These are phyloP conservation scores for Eimeria sp. DNA, from an alignment of 169 alveolate genomes.

Conservation along the genomic window DNA sequence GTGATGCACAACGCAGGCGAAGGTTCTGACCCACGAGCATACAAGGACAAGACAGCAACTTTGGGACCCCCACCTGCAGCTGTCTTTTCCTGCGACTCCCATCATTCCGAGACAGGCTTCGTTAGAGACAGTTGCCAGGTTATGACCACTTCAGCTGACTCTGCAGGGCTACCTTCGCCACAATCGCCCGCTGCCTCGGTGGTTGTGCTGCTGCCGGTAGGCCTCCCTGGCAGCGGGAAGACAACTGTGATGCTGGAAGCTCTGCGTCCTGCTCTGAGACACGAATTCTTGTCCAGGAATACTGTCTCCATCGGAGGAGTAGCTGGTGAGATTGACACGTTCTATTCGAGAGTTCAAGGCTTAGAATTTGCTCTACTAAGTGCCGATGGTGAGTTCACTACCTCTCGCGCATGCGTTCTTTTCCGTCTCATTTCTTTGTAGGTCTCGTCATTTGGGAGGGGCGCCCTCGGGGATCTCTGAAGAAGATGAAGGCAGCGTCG, in stretches of 20 bases:
- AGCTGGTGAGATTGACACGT: constrained; percentile 6
- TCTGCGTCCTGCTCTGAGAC: constrained; percentile 58
- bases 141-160: background rate
- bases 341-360: background rate
- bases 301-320: constrained; percentile 37
- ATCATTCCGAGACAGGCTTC: background rate
- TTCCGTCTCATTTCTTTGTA: background rate
- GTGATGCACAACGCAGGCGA: background rate
- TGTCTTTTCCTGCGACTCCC: background rate
- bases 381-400: background rate
- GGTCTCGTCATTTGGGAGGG: constrained; percentile 56
- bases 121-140: background rate
- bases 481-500: background rate
- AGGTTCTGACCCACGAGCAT: background rate
- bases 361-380: background rate
- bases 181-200: constrained; percentile 6
- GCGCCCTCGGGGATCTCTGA: background rate
- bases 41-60: background rate
- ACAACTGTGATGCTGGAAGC: constrained; percentile 60
- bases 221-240: constrained; percentile 74
- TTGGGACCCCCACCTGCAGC: background rate
- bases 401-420: background rate
- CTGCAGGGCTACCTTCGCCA: background rate
- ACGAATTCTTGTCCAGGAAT: constrained; percentile 28
- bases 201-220: constrained; percentile 66